phyloP scores from a whole-genome alignment of 108 stramenopile species.

The Pseudonitzschia delicatissima region DNA sequence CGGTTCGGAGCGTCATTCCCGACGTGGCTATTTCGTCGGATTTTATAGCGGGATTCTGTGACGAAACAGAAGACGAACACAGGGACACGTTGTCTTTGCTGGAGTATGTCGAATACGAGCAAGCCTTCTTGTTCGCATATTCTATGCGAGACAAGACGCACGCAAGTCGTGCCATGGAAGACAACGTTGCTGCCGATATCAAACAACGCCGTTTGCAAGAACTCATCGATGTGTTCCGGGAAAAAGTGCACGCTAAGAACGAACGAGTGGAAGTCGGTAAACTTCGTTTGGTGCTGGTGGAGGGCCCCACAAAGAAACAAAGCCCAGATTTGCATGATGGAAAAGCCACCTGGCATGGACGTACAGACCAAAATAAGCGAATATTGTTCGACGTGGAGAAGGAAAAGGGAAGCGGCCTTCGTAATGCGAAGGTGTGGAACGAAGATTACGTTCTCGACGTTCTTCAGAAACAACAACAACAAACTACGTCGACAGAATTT shows the following conservation, averaged over 20 bases:
- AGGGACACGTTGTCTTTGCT: conserved; percentile 86
- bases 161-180: conserved; percentile 88
- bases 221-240: conserved; percentile 69
- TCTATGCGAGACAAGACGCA: conserved; percentile 92
- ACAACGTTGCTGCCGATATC: conserved; percentile 91
- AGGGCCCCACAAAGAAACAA: conserved; percentile 75
- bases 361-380: conserved; percentile 84
- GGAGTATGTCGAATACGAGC: conserved; percentile 85
- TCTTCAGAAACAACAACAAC: not conserved
- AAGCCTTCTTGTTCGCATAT: conserved; percentile 98
- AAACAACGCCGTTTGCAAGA: conserved; percentile 89
- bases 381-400: conserved; percentile 48
- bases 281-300: conserved; percentile 75
- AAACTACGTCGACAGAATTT: not conserved
- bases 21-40: conserved; percentile 94
- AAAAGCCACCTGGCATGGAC: conserved; percentile 46
- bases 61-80: conserved; percentile 96
- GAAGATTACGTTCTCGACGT: conserved; percentile 5
- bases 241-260: conserved; percentile 68
- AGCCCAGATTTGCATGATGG: not conserved
- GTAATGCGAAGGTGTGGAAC: not conserved
- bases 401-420: conserved; percentile 5
- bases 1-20: conserved; percentile 69
- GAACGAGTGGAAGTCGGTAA: conserved; percentile 66
- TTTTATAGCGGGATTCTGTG: conserved; percentile 98